Evolutionary conservation across 257 asterid genomes (phyloP).

Genomic region (Dorcoceras hygrometricum): DNA sequence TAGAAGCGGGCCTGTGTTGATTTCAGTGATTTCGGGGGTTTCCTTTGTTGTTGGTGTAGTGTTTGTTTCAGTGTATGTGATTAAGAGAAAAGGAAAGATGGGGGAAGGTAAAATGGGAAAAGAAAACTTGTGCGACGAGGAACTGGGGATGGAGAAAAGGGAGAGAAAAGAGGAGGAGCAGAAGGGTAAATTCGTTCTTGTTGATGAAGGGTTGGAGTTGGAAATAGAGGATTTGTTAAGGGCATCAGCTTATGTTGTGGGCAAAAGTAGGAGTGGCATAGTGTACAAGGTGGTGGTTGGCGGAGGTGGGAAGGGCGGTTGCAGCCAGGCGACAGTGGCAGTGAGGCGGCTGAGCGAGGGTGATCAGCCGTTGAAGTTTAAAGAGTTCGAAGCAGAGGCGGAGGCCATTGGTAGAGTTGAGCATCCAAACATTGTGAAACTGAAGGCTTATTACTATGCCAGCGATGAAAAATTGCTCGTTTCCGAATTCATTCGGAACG

Average conservation of each 20-base stretch:
- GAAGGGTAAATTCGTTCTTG: slow-evolving; percentile 69
- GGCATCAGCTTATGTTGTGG: slow-evolving; percentile 95
- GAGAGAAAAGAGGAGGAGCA: slow-evolving; percentile 58
- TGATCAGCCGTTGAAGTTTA: slow-evolving; percentile 57
- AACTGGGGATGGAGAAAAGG: slow-evolving; percentile 19
- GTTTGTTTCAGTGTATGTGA: slow-evolving; percentile 53
- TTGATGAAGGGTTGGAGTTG: slow-evolving; percentile 74
- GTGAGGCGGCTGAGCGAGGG: slow-evolving; percentile 94
- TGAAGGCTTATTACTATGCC: slow-evolving; percentile 88
- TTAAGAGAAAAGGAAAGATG: slow-evolving; percentile 50
- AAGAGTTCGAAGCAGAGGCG: slow-evolving; percentile 85
- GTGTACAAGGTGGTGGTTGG: slow-evolving; percentile 89
- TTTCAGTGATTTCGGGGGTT: slow-evolving; percentile 61
- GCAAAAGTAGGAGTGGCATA: slow-evolving; percentile 91
- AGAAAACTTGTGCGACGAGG: slow-evolving; percentile 38
- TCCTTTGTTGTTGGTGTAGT: slow-evolving; percentile 51
- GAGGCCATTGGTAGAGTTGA: slow-evolving; percentile 70
- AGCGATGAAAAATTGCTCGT: slow-evolving; percentile 82
- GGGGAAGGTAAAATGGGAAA: slow-evolving; percentile 40
- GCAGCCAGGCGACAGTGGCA: slow-evolving; percentile 54
- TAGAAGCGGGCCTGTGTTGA: slow-evolving; percentile 40
- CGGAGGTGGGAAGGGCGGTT: slow-evolving; percentile 42
- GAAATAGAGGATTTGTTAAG: slow-evolving; percentile 91
- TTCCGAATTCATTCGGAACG: slow-evolving; percentile 71
- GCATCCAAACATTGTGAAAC: slow-evolving; percentile 75